A percentile compares a stretch with the other conserved stretches of the same genome.
Evolutionary conservation across 2,329 filamentous ascomycete genomes (phyloP).

Genomic region (Diaporthe sp.): DNA sequence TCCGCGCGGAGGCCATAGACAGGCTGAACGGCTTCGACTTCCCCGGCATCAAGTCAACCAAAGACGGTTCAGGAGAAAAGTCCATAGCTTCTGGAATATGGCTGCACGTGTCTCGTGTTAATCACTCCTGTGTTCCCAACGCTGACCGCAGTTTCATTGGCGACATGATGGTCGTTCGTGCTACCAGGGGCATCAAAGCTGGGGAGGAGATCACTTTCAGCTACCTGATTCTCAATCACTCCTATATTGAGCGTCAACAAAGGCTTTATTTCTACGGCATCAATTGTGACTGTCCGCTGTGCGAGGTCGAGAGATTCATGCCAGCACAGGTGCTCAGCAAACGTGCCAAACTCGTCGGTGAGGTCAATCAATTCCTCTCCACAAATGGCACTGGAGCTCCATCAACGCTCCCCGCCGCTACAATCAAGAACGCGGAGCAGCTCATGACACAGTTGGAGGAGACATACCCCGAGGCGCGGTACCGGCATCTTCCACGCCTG

Average conservation of each 20-base stretch:
- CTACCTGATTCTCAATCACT: not conserved
- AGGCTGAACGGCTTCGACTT: conserved; percentile 43
- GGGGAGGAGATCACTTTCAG: conserved; percentile 55
- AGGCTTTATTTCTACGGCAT: conserved; percentile 49
- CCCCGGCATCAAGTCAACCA: conserved; percentile 8
- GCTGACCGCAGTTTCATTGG: conserved; percentile 50
- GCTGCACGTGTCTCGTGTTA: conserved; percentile 48
- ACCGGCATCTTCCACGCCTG: not conserved
- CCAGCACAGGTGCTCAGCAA: conserved; percentile 42
- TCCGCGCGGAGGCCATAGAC: conserved; percentile 41
- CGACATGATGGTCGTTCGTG: conserved; percentile 51
- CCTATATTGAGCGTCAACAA: not conserved
- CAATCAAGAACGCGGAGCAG: not conserved
- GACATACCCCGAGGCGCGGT: conserved; percentile 6
- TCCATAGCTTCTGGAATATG: conserved; percentile 45
- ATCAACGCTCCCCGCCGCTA: no score
- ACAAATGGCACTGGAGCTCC: not conserved
- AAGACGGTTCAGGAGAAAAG: not conserved
- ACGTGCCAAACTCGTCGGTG: conserved; percentile 44
- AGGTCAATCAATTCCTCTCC: conserved; percentile 42
- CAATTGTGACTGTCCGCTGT: conserved; percentile 56
- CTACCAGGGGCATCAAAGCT: conserved; percentile 53
- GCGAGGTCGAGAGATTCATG: conserved; percentile 49
- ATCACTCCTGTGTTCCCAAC: conserved; percentile 52
- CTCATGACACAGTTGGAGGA: not conserved